These are phyloP conservation scores for Dactylellina haptotyla DNA, from an alignment of 2,329 filamentous ascomycete species.

Conservation along the genomic window DNA sequence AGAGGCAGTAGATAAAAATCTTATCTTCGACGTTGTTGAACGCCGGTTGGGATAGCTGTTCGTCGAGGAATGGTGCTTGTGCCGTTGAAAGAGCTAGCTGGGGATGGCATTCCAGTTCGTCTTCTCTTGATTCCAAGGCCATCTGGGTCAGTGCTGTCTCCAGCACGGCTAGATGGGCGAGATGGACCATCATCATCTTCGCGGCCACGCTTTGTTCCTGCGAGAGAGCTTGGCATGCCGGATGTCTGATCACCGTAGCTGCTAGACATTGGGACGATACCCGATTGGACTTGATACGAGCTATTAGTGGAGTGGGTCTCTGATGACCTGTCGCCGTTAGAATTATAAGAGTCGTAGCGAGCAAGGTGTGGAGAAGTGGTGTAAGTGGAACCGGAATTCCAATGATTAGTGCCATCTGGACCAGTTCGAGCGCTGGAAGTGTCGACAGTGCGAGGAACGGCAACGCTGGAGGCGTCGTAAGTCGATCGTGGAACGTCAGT, in stretches of 20 bases:
- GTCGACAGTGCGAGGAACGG: conserved; percentile 50
- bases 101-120: conserved; percentile 47
- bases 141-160: conserved; percentile 59
- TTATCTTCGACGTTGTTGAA: conserved; percentile 50
- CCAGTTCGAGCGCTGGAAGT: conserved; percentile 34
- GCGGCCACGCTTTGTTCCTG: conserved; percentile 69
- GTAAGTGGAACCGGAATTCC: conserved; percentile 42
- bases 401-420: conserved; percentile 41
- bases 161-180: conserved; percentile 70
- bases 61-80: conserved; percentile 45
- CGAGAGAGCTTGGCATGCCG: conserved; percentile 60
- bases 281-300: conserved; percentile 56
- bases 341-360: conserved; percentile 76
- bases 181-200: conserved; percentile 73
- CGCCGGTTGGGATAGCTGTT: conserved; percentile 51
- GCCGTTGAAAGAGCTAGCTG: conserved; percentile 46
- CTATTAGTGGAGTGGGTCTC: conserved; percentile 71
- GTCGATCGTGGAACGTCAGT: conserved; percentile 51
- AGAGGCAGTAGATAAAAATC: background rate
- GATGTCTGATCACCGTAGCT: conserved; percentile 54
- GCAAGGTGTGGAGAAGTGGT: conserved; percentile 74
- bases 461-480: conserved; percentile 46
- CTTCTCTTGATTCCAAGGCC: conserved; percentile 50
- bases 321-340: conserved; percentile 76
- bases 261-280: conserved; percentile 52